Conservation (phyloP, 345 rosid species). For the Citrus mangshanensis region DNA sequence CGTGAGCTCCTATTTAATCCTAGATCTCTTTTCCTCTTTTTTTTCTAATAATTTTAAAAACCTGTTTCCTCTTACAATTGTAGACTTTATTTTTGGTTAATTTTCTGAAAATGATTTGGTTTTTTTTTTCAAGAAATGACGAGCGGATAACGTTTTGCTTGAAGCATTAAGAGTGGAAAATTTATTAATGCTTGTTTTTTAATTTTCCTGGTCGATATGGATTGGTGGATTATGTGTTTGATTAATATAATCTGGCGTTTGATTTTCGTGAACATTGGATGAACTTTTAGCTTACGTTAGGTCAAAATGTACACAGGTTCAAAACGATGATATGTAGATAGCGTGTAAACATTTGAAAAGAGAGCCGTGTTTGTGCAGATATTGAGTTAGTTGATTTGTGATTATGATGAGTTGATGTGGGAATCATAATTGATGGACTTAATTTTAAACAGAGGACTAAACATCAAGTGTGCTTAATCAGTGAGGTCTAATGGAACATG, state of each 20-base stretch:
- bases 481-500: neutral
- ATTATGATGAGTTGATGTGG: neutral
- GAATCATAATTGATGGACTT: neutral
- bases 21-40: constrained; percentile 6
- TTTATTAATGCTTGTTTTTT: neutral
- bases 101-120: neutral
- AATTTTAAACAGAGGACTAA: neutral
- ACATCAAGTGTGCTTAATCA: neutral
- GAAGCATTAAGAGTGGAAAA: neutral
- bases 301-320: neutral
- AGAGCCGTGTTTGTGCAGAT: neutral
- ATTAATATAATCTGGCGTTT: neutral
- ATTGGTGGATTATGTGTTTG: neutral
- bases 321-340: neutral
- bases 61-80: neutral
- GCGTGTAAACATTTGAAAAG: neutral
- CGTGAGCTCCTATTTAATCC: constrained; percentile 35
- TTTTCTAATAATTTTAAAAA: neutral
- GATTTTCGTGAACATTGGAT: neutral
- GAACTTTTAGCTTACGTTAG: neutral
- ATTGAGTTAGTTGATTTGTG: neutral
- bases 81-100: neutral
- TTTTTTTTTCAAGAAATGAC: neutral
- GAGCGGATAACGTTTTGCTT: neutral
- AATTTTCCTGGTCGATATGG: neutral